Evolutionary conservation across 148 eudicot species (phyloP).

Genomic region (Tetragonia tetragonoides): DNA sequence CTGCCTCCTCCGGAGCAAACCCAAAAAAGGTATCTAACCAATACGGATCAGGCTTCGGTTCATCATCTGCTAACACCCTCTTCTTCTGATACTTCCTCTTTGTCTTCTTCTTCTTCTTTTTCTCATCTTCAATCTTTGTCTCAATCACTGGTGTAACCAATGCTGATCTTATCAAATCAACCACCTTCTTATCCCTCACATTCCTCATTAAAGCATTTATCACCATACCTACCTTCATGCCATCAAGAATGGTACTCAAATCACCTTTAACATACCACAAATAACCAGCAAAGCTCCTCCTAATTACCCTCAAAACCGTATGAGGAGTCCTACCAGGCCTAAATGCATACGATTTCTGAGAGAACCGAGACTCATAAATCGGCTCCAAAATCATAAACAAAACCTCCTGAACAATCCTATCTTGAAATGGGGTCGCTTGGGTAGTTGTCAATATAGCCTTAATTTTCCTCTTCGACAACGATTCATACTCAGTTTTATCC

Average conservation of each 20-base stretch:
- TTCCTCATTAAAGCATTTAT: constrained; percentile 79
- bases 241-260: constrained; percentile 82
- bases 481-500: constrained; percentile 80
- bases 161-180: constrained; percentile 82
- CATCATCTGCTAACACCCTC: constrained; percentile 82
- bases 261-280: constrained; percentile 94
- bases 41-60: constrained; percentile 93
- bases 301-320: constrained; percentile 70
- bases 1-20: constrained; percentile 95
- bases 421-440: constrained; percentile 76
- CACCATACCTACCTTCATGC: constrained; percentile 88
- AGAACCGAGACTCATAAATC: constrained; percentile 74
- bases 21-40: constrained; percentile 88
- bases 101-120: constrained; percentile 60
- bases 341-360: constrained; percentile 86
- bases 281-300: constrained; percentile 91
- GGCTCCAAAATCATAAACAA: constrained; percentile 91
- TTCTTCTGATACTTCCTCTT: constrained; percentile 87
- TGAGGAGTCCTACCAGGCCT: constrained; percentile 91
- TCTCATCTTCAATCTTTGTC: constrained; percentile 42
- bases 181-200: constrained; percentile 85
- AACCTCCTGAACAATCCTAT: constrained; percentile 89
- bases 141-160: constrained; percentile 74
- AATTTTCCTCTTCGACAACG: constrained; percentile 83
- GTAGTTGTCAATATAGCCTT: constrained; percentile 73